Evolutionary conservation across 345 rosid genomes (phyloP).

Genomic region (Microthlaspi erraticum): DNA sequence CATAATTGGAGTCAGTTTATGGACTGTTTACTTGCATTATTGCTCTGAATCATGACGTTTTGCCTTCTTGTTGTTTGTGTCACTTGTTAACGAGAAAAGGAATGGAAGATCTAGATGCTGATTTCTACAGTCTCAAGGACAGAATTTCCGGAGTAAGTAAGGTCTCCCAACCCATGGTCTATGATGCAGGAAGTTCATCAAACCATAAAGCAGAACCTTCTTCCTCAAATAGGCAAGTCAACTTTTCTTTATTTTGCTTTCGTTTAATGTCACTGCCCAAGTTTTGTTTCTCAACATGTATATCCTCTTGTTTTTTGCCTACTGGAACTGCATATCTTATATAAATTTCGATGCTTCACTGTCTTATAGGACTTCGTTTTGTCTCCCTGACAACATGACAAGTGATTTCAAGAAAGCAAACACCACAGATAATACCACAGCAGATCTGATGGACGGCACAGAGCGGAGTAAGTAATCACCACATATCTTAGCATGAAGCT

Average conservation of each 20-base stretch:
- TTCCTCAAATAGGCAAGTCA: slow-evolving; percentile 58
- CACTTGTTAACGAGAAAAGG: slow-evolving; percentile 37
- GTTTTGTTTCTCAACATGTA: slow-evolving; percentile 29
- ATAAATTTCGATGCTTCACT: slow-evolving; percentile 33
- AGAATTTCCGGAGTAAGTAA: slow-evolving; percentile 50
- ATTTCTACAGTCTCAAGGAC: slow-evolving; percentile 27
- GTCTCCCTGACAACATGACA: slow-evolving; percentile 38
- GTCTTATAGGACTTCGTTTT: slow-evolving; percentile 41
- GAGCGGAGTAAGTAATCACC: slow-evolving; percentile 51
- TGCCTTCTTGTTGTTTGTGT: slow-evolving; percentile 1
- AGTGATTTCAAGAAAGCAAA: slow-evolving; percentile 38
- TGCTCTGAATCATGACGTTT: slow-evolving; percentile 16
- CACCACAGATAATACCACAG: slow-evolving; percentile 27
- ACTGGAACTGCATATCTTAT: slow-evolving; percentile 14
- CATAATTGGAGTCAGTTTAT: slow-evolving; percentile 21
- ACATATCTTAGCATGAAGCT: slow-evolving; percentile 18
- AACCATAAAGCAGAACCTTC: slow-evolving; percentile 45
- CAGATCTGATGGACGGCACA: slow-evolving; percentile 46
- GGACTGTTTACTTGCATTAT: slow-evolving; percentile 19
- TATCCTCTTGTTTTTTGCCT: slow-evolving; percentile 14
- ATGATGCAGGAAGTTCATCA: slow-evolving; percentile 51
- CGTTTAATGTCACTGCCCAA: slow-evolving; percentile 8
- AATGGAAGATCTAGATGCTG: slow-evolving; percentile 29
- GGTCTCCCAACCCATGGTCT: slow-evolving; percentile 30
- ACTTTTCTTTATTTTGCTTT: slow-evolving; percentile 20